These are phyloP conservation scores for Mucor circinelloides DNA, from an alignment of 371 early-diverging fungal genomes.

Conservation along the genomic window DNA sequence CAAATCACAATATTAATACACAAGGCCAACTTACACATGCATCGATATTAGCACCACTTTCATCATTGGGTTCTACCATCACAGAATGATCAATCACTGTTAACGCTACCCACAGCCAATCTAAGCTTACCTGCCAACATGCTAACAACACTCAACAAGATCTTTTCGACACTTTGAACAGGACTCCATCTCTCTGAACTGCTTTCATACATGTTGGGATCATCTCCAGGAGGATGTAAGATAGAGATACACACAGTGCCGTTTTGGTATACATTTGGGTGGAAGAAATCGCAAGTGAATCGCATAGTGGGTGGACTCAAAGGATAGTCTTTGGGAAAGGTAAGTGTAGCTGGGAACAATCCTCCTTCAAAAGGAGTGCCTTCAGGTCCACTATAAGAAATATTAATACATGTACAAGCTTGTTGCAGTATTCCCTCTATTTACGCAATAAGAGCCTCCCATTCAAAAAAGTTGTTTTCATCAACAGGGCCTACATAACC, in stretches of 20 bases:
- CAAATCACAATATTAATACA: not conserved
- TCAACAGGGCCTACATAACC: conserved; percentile 70
- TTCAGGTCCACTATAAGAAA: conserved; percentile 78
- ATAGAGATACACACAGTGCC: conserved; percentile 99
- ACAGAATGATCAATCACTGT: not conserved
- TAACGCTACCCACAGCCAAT: not conserved
- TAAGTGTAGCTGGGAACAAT: conserved; percentile 80
- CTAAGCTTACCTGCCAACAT: conserved; percentile 79
- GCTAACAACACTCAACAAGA: conserved; percentile 91
- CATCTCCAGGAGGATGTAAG: conserved; percentile 98
- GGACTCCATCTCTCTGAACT: conserved; percentile 95
- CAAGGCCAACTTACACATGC: conserved; percentile 76
- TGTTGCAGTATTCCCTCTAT: conserved; percentile 11
- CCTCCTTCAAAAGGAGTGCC: conserved; percentile 94
- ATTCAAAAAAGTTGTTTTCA: conserved; percentile 94
- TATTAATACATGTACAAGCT: not conserved
- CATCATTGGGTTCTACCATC: conserved; percentile 94
- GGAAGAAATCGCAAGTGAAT: conserved; percentile 92
- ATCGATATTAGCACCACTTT: conserved; percentile 98
- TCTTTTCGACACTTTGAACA: conserved; percentile 97
- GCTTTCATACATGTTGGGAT: conserved; percentile 95
- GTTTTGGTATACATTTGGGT: conserved; percentile 97
- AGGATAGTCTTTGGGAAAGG: conserved; percentile 96
- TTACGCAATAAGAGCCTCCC: conserved; percentile 96
- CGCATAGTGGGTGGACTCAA: conserved; percentile 91